Conservation (phyloP, 371 early-diverging fungal species). For the Encephalitozoon cuniculi region DNA sequence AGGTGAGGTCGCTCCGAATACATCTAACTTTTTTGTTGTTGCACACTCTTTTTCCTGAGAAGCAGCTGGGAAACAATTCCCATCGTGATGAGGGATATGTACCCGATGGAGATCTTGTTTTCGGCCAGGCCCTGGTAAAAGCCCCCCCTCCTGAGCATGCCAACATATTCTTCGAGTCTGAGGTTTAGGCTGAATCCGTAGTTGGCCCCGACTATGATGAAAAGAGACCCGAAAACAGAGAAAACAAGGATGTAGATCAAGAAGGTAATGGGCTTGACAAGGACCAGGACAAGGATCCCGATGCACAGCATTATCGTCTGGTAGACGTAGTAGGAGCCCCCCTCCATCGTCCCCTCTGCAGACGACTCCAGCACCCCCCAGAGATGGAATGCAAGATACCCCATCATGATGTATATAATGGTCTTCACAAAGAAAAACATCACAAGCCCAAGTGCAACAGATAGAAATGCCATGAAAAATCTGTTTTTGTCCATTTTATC, state of each 20-base stretch:
- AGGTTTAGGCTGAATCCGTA: background rate
- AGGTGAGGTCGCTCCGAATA: too few relatives aligned
- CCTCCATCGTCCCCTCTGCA: background rate
- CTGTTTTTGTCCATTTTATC: background rate
- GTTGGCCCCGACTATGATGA: background rate
- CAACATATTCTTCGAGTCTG: background rate
- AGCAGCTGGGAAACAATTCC: background rate
- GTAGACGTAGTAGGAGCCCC: background rate
- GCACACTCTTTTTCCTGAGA: background rate
- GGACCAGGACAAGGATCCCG: background rate
- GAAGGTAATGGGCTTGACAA: background rate
- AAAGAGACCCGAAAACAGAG: background rate
- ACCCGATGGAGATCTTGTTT: background rate
- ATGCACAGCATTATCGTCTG: background rate
- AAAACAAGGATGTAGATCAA: background rate
- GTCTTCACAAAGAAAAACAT: constrained; percentile 2
- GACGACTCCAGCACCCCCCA: background rate
- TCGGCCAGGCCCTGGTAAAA: background rate
- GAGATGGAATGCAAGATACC: background rate
- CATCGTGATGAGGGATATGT: background rate
- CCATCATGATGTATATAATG: background rate
- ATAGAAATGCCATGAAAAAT: background rate
- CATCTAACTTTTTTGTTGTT: too few relatives aligned
- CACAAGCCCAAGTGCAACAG: background rate
- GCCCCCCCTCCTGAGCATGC: background rate